Evolutionary conservation across 192 early-diverging fungal species (phyloP), one percentile per base, ranked within the genome.

Genomic region (Polychytrium aggregatum): DNA sequence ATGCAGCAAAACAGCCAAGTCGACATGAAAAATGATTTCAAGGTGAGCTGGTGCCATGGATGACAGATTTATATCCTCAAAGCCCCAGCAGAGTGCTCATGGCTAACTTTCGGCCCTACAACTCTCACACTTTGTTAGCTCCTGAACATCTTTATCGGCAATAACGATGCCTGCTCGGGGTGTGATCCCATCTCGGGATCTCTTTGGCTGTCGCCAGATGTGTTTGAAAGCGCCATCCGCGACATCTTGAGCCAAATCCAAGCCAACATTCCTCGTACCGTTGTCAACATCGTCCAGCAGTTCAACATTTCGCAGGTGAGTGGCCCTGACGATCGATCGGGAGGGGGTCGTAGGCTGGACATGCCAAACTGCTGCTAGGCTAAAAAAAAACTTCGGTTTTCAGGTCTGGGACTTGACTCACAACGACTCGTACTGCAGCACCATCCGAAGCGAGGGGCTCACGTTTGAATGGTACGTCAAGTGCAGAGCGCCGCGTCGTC

Each of bases 91-190:
- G n/a, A n/a, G n/a, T n/a, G n/a, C n/a, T n/a, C n/a, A n/a, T n/a
- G n/a, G n/a, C n/a, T n/a, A n/a, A n/a, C n/a, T n/a, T n/a, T n/a
- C n/a, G n/a, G n/a, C n/a, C n/a, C n/a, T n/a, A n/a, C n/a, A n/a
- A n/a, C n/a, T n/a, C n/a, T n/a, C n/a, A n/a, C 6, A 6, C 22
- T 28, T 17, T 57, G 10, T 16, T 33, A 78, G 60, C 56, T 73
- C 28, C 16, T 78, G 1, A 76, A 59, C 10, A 37, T 81, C 1
- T 78, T 81, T 50, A 69, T 81, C 29, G 74, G 74, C 28, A 70
- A 59, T 6, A 81, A 81, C 48, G 78, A 81, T 48, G 48, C 68
- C 11, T 81, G 78, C 49, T 50, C 68, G 16, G 54, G 55, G 4
- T 78, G 75, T 29, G 37, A 35, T 4, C 55, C 50, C 0, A 28